These are phyloP conservation scores for Digitaria exilis DNA, from an alignment of 202 grass and related monocot genomes.

Conservation along the genomic window DNA sequence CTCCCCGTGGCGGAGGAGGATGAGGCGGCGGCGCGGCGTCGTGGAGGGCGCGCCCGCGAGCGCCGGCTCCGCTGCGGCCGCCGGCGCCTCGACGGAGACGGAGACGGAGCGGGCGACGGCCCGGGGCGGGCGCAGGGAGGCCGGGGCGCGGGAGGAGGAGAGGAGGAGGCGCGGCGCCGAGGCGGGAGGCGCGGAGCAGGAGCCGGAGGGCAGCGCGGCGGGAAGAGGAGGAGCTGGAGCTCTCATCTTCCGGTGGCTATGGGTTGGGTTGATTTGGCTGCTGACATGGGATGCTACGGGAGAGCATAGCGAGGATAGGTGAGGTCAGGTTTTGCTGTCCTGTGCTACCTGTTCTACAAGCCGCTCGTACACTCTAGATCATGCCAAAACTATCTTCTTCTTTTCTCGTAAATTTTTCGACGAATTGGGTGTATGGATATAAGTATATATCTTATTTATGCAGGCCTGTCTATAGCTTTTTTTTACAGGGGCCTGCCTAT, in stretches of 20 bases:
- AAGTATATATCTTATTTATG: too few relatives aligned
- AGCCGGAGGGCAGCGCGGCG: slow-evolving; percentile 1
- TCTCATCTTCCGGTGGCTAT: slow-evolving; percentile 41
- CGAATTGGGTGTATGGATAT: too few relatives aligned
- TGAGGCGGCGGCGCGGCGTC: slow-evolving; percentile 57
- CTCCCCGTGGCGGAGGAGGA: slow-evolving; percentile 88
- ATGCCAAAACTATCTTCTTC: too few relatives aligned
- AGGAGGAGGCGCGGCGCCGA: slow-evolving; percentile 8
- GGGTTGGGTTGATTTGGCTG: slow-evolving; percentile 10
- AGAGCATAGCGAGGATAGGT: neutral
- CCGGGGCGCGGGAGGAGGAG: neutral
- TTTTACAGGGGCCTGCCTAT: too few relatives aligned
- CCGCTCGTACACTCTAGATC: neutral
- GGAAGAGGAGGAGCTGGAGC: slow-evolving; percentile 11
- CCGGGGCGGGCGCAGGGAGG: slow-evolving; percentile 12
- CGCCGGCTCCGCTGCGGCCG: slow-evolving; percentile 22
- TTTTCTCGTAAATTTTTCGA: too few relatives aligned
- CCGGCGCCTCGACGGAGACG: slow-evolving; percentile 46
- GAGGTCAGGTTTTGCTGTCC: neutral
- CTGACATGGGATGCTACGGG: neutral
- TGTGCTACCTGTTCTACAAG: neutral
- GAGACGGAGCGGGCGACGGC: slow-evolving; percentile 45
- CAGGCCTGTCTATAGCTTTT: too few relatives aligned
- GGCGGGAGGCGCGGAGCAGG: neutral
- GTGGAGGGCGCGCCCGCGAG: neutral